Evolutionary conservation across 2,329 filamentous ascomycete genomes (phyloP).

Genomic region (Magnaporthiopsis rhizophila): DNA sequence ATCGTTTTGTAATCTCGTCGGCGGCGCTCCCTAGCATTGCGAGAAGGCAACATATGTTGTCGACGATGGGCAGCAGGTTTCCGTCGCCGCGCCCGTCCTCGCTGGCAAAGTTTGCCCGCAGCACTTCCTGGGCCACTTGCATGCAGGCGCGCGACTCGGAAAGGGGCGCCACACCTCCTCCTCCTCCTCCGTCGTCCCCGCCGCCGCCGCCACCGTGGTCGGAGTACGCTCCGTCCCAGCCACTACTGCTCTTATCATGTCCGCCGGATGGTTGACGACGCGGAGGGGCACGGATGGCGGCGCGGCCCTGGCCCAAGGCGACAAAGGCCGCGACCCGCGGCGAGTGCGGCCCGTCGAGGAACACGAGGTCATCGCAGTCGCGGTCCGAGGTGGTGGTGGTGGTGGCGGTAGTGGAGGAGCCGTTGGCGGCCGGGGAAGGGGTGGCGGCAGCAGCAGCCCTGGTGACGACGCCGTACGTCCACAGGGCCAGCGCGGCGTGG

Average conservation of each 20-base stretch:
- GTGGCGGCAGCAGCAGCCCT: conserved; percentile 22
- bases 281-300: conserved; percentile 35
- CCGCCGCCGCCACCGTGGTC: conserved; percentile 12
- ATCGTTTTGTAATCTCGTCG: neutral
- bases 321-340: conserved; percentile 49
- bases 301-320: conserved; percentile 42
- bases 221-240: conserved; percentile 13
- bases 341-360: conserved; percentile 49
- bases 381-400: neutral
- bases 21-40: conserved; percentile 49
- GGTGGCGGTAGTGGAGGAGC: neutral
- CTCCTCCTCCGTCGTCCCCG: conserved; percentile 5
- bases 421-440: no score
- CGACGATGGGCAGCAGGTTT: conserved; percentile 51
- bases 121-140: conserved; percentile 46
- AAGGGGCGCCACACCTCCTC: conserved; percentile 30
- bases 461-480: conserved; percentile 58
- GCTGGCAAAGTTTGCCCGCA: conserved; percentile 44
- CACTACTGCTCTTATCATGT: conserved; percentile 1
- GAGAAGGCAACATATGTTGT: conserved; percentile 58
- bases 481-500: conserved; percentile 59
- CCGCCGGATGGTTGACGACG: conserved; percentile 13
- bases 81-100: conserved; percentile 25
- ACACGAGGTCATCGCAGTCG: conserved; percentile 27
- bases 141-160: conserved; percentile 52